Evolutionary conservation across 306 rosid species (phyloP), one percentile per base, ranked within the genome.

Genomic region (Citrullus amarus): DNA sequence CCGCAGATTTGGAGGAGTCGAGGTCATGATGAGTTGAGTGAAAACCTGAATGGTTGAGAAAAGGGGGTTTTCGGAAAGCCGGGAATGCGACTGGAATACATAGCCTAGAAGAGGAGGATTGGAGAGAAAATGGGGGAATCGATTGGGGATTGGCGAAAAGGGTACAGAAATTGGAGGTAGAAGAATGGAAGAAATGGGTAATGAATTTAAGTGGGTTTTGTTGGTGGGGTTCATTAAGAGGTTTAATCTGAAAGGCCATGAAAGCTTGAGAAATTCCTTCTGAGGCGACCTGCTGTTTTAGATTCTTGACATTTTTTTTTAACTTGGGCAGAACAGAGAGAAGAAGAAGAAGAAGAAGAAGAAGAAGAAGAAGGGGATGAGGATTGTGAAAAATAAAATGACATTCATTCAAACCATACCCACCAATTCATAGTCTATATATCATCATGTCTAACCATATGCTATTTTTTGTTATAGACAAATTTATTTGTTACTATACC

Each of bases 161-260:
- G 32, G 93, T 86, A 70, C 60, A 79, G 75, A 92, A 76, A 79
- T 84, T 91, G 80, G 91, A 81, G 44, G 96, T 61, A 25, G 97
- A 76, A 78, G 90, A 90, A 53, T 89, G 89, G 43, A 90, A 81
- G 82, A 91, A 79, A 51, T 82, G 56, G 81, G 90, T 66, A 46
- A 90, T 36, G 91, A 84, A 90, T 59, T 82, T 74, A 59, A 70
- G 39, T 12, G 73, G 38, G 8, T 34, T 75, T 7, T 41, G 25
- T 50, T 63, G 60, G 48, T 67, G 67, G 74, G 34, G 78, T 58
- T 77, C 60, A 71, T 65, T 83, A 6, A 82, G 76, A 54, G 81
- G 88, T 68, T 84, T 89, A 50, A 88, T 83, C 71, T 86, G 91
- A 53, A 80, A 83, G 74, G 93, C 96, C 98, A 93, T 93, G 82